Conservation (phyloP, 345 rosid genomes). For the Syzygium aromaticum region DNA sequence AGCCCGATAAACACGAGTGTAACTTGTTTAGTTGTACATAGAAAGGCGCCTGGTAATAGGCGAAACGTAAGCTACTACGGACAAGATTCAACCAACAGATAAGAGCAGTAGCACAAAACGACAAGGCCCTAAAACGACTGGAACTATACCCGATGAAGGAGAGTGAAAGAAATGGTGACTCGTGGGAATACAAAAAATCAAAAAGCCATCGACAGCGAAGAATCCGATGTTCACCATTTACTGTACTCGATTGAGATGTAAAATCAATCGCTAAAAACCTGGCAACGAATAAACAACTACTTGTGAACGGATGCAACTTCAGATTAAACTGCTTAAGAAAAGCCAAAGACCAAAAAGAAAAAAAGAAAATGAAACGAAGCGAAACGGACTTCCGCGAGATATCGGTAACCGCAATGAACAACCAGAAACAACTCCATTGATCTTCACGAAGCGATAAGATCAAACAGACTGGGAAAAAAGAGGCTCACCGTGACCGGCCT, state of each 20-base stretch:
- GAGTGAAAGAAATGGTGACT: not conserved
- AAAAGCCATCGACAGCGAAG: not conserved
- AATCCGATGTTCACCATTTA: not conserved
- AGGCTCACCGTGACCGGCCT: slow-evolving; percentile 66
- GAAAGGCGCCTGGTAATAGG: not conserved
- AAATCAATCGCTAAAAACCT: not conserved
- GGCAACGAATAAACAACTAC: not conserved
- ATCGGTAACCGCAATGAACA: not conserved
- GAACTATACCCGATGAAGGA: not conserved
- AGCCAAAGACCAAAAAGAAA: not conserved
- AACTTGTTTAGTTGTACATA: not conserved
- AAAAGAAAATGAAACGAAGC: not conserved
- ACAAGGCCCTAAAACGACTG: not conserved
- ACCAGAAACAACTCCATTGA: not conserved
- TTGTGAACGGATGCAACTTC: not conserved
- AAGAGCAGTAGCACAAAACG: not conserved
- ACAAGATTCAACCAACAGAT: not conserved
- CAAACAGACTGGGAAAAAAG: not conserved
- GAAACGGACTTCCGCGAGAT: not conserved
- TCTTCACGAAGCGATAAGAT: not conserved
- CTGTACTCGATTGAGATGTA: not conserved
- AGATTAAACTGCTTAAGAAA: not conserved
- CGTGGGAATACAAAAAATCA: not conserved
- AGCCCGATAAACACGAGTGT: not conserved
- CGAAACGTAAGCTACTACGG: not conserved